phyloP scores from a whole-genome alignment of 352 stramenopile genomes.

The Globisporangium ultimum region DNA sequence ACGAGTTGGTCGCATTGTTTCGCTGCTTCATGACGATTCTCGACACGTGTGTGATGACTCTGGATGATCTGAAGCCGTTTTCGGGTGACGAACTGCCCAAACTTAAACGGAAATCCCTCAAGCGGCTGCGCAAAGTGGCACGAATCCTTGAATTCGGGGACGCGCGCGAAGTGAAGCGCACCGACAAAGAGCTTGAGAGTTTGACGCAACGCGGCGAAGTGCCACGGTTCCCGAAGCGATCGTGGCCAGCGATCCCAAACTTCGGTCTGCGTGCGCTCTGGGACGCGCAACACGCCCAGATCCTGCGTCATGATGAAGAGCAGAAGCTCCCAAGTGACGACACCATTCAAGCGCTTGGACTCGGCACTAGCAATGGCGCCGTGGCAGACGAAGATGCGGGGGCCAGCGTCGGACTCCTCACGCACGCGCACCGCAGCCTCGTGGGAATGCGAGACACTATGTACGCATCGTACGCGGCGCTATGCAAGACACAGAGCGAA shows the following conservation, averaged over 20 bases:
- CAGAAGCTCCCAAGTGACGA: conserved; percentile 18
- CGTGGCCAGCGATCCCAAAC: conserved; percentile 39
- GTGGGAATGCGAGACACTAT: conserved; percentile 38
- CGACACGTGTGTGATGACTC: conserved; percentile 57
- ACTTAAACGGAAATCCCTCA: conserved; percentile 71
- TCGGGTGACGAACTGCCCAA: conserved; percentile 38
- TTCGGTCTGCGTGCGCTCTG: conserved; percentile 36
- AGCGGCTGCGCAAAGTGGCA: conserved; percentile 57
- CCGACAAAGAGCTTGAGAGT: conserved; percentile 42
- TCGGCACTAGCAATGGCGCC: conserved; percentile 9
- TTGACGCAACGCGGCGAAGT: conserved; percentile 40
- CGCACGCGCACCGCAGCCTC: conserved; percentile 51
- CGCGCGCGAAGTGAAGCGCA: conserved; percentile 42
- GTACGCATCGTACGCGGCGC: conserved; percentile 34
- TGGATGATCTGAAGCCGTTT: conserved; percentile 52
- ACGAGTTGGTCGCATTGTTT: conserved; percentile 42
- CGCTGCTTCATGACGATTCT: conserved; percentile 41
- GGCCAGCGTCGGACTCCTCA: conserved; percentile 42
- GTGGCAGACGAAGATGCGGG: conserved; percentile 22
- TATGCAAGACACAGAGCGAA: conserved; percentile 18
- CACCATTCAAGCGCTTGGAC: conserved; percentile 15
- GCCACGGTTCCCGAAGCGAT: conserved; percentile 45
- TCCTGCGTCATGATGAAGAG: conserved; percentile 16
- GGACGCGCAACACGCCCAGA: conserved; percentile 19
- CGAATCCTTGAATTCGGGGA: conserved; percentile 56